Evolutionary conservation across 2,329 filamentous ascomycete genomes (phyloP), one percentile per base, ranked within the genome.

Genomic region (Clonostachys rhizophaga): DNA sequence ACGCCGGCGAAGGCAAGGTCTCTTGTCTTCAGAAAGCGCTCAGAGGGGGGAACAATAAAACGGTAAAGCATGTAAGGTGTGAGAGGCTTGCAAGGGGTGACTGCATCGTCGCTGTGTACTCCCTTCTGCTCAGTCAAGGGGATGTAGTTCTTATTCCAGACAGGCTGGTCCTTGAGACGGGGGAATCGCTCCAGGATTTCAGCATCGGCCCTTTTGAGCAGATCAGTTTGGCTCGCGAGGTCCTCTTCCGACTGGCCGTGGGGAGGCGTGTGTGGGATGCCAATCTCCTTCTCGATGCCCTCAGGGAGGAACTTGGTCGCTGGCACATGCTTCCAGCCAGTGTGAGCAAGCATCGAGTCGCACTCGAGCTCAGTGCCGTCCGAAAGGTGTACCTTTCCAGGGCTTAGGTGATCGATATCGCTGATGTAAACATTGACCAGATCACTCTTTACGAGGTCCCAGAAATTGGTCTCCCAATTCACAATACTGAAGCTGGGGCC

Each of bases 401-500:
- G 50, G 3, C 62, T 61, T 2, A 81, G 55, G 1, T 61, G 55
- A 1, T 63, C 59, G 4, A 82, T 67, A 30, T 80, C 70, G 7
- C 67, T 71, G 9, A 76, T 59, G 43, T 78, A 68, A 0, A 81
- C 63, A 6, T 64, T 60, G 20, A 82, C 70, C 44, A 63, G 69
- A 2, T 74, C 76, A 2, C 68, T 50, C 24, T 66, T 64, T 11
- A 81, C 72, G 10, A 44, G 18, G 11, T 78, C 72, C 50, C 78
- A 75, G 49, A 80, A 66, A 34, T 70, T 64, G 3, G 65, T 72
- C 1, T 70, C 65, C 49, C 75, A 81, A 52, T 81, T 83, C 36
- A 75, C 62, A 33, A 84, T 79, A 33, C 73, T 72, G 2, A 81
- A 59, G 0, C 69, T 70, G 35, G 68, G 72, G 1, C 72, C 78